Percentiles rank a stretch among this genome's conserved stretches.
phyloP scores from a whole-genome alignment of 768 basidiomycete genomes.

The Hebeloma cylindrosporum region DNA sequence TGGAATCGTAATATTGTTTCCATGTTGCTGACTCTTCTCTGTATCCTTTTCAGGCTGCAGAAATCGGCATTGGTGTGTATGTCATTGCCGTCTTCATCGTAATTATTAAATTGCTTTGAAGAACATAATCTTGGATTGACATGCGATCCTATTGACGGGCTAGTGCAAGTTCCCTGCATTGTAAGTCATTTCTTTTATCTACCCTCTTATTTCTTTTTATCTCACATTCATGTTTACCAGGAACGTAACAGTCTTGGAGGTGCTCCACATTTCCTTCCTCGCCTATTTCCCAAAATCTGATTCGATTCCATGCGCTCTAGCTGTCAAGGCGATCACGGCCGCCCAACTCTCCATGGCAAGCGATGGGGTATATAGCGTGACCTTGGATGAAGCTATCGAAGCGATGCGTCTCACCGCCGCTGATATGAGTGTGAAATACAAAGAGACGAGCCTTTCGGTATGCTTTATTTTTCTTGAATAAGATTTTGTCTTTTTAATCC shows the following conservation, averaged over 20 bases:
- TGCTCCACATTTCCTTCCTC: conserved; percentile 26
- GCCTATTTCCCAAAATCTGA: neutral
- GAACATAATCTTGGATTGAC: conserved; percentile 89
- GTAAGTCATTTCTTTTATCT: conserved; percentile 43
- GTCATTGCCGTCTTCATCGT: neutral
- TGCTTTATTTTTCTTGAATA: conserved; percentile 22
- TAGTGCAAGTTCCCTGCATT: conserved; percentile 95
- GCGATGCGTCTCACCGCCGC: conserved; percentile 90
- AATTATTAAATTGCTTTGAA: conserved; percentile 25
- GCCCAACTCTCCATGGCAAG: conserved; percentile 95
- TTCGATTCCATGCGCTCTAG: conserved; percentile 35
- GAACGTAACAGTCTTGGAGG: conserved; percentile 88
- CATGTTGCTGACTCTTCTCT: conserved; percentile 15
- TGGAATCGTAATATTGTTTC: conserved; percentile 7
- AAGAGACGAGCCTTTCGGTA: conserved; percentile 92
- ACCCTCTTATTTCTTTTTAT: neutral
- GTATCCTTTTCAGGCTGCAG: conserved; percentile 57
- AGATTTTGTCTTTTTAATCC: conserved; percentile 5
- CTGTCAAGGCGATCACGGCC: conserved; percentile 91
- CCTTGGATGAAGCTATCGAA: conserved; percentile 92
- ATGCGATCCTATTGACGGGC: conserved; percentile 91
- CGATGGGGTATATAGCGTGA: conserved; percentile 82
- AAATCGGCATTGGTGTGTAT: conserved; percentile 80
- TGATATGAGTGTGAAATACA: conserved; percentile 96
- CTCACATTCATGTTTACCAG: conserved; percentile 29